Base-by-base conservation (phyloP, 2,329 filamentous ascomycete species). In the Arthrinium phaeospermum region DNA sequence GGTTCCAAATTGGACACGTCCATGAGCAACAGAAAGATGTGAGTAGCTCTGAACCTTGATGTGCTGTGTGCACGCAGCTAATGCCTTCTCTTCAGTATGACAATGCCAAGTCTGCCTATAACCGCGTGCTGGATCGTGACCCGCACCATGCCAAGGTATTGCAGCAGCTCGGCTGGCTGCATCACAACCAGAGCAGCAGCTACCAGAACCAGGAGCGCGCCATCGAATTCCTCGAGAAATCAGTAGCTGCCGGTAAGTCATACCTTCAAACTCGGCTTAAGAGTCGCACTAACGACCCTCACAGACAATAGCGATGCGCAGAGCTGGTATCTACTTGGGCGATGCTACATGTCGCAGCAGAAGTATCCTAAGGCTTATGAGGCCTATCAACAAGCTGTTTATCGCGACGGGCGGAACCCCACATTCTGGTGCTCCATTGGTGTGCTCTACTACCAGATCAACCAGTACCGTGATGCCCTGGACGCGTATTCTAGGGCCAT, bases 401-500 rank as follows among this genome's bases (percentile, higher is more conserved):
- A 99, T 81, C 94, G 96, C 72, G 96, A 99, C 81, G 96, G 96
- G 46, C 93, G 96, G 77, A 98, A 98, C 81, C 96, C 96, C 24
- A 98, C 96, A 1, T 99, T 98, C 86, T 99, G 96, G 96, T 98
- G 96, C 86, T 98, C 96, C 13, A 99, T 99, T 80, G 96, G 96
- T 81, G 96, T 99, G 22, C 89, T 99, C 73, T 99, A 99, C 83
- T 99, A 98, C 85, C 96, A 98, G 84, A 99, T 99, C 86, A 99
- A 98, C 84, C 96, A 99, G 85, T 99, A 99, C 84, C 92, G 96
- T 73, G 96, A 99, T 86, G 96, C 96, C 3, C 89, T 99, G 70
- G 96, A 99, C 85, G 96, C 96, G 51, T 99, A 98, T 84, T 98
- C 95, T 74, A 93, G 96, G 73, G 96, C 96, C 67, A 99, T 98